Percentiles rank a stretch among this genome's conserved stretches.
Conservation (phyloP, 2,329 filamentous ascomycete species). For the Ascochyta koolunga region DNA sequence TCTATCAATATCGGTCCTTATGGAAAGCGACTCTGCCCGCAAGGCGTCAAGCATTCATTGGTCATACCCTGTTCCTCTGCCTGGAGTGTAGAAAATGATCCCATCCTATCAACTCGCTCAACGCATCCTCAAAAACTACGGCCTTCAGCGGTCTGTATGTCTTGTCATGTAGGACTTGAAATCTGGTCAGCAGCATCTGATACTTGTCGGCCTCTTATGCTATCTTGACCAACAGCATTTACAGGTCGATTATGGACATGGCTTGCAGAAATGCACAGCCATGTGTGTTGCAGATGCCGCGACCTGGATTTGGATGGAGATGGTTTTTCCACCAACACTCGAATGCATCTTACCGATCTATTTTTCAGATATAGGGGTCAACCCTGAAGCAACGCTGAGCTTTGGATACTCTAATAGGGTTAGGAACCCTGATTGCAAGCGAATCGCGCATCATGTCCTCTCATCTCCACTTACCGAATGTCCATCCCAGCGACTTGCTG, state of each 20-base stretch:
- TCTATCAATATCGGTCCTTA: background rate
- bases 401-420: background rate
- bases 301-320: background rate
- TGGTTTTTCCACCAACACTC: background rate
- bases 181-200: background rate
- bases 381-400: background rate
- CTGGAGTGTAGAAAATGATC: background rate
- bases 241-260: background rate
- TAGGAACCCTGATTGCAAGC: constrained; percentile 4
- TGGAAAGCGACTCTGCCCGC: background rate
- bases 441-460: background rate
- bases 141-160: background rate
- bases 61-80: background rate
- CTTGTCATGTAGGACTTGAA: background rate
- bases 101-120: background rate
- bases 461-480: constrained; percentile 5
- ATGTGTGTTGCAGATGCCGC: constrained; percentile 4
- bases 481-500: constrained; percentile 5
- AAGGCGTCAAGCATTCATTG: background rate
- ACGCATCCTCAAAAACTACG: background rate
- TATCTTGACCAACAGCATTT: background rate
- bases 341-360: background rate
- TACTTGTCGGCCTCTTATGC: background rate
- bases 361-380: constrained; percentile 6
- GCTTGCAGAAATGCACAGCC: background rate